Evolutionary conservation across 2,329 filamentous ascomycete species (phyloP), one percentile per base, ranked within the genome.

Genomic region (Tolypocladium sp.): DNA sequence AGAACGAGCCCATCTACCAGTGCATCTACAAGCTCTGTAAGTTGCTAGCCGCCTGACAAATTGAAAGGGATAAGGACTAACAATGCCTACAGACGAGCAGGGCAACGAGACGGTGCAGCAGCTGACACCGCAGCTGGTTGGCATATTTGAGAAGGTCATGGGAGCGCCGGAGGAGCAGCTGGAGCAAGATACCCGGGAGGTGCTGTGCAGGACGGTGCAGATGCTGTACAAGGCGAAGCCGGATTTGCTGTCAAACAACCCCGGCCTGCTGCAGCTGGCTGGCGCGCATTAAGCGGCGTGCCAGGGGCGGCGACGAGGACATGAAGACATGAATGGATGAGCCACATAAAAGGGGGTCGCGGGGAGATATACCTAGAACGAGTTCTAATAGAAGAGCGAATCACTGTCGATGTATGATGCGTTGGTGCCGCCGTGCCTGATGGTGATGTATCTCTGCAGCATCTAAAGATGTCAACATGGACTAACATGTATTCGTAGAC

Each of bases 1-100:
- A 97, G 83, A 97, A 99, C 76, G 90, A 91, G 68, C 92, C 94
- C 10, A 87, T 97, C 61, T 99, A 89, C 77, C 84, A 89, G 73
- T 95, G 92, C 84, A 88, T 99, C 68, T 88, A 90, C 74, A 87
- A 89, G 74, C 83, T 97, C 64, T 97, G 85, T 89, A 80, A 79
- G 86, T 83, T 40, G 49, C 56, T 55, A 41, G 51, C 33, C 35
- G 4, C 35, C 25, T 25, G 27, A 30, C 35, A 20, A 20, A 20
- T 13, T 13, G 17, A 17, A 9, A 3, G 38, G 33, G 20, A 56
- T 9, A 2, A 35, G 44, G 60, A 64, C 69, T 70, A 64, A 71
- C 56, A 4, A 5, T 60, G 3, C 13, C 27, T 33, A 27, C 63
- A 86, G 82, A 92, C 73, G 83, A 88, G 66, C 78, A 82, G 62